Percentiles rank a stretch among this genome's conserved stretches.
Conservation (phyloP, 1,284 basidiomycete genomes). For the Vanrija sp. region DNA sequence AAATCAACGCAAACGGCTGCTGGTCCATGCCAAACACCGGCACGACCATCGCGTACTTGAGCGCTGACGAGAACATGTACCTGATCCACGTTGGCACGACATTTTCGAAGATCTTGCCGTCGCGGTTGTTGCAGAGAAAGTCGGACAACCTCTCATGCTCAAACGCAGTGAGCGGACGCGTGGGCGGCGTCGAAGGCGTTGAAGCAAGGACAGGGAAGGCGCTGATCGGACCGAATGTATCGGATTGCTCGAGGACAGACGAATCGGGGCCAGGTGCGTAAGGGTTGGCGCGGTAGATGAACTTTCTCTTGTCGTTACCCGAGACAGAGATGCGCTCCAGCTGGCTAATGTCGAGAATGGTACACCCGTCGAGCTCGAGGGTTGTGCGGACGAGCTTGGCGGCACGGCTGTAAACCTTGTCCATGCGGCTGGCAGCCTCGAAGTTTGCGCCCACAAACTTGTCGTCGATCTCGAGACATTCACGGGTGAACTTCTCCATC, state of each 20-base stretch:
- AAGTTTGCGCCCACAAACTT: conserved; percentile 25
- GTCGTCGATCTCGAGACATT: conserved; percentile 86
- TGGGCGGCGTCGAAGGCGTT: conserved; percentile 14
- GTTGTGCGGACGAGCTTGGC: conserved; percentile 83
- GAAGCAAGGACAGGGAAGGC: conserved; percentile 38
- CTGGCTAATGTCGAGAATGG: conserved; percentile 86
- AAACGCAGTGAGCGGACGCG: conserved; percentile 55
- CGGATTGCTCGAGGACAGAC: conserved; percentile 32
- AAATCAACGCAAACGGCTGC: conserved; percentile 85
- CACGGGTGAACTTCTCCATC: conserved; percentile 93
- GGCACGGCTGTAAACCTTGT: conserved; percentile 79
- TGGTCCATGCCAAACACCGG: conserved; percentile 93
- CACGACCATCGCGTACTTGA: conserved; percentile 81
- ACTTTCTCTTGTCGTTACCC: conserved; percentile 24
- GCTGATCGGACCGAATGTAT: conserved; percentile 33
- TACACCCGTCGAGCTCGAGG: conserved; percentile 83
- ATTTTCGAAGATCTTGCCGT: conserved; percentile 80
- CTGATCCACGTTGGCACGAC: conserved; percentile 72
- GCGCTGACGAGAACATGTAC: conserved; percentile 69
- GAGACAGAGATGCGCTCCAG: conserved; percentile 72
- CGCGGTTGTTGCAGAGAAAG: conserved; percentile 71
- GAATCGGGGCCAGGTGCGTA: conserved; percentile 23
- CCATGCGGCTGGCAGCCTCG: conserved; percentile 58
- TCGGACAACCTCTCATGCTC: conserved; percentile 69
- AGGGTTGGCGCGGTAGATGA: conserved; percentile 54